Evolutionary conservation across 176 grass and related monocot genomes (phyloP), one percentile per base, ranked within the genome.

Genomic region (Cymbopogon citratus): DNA sequence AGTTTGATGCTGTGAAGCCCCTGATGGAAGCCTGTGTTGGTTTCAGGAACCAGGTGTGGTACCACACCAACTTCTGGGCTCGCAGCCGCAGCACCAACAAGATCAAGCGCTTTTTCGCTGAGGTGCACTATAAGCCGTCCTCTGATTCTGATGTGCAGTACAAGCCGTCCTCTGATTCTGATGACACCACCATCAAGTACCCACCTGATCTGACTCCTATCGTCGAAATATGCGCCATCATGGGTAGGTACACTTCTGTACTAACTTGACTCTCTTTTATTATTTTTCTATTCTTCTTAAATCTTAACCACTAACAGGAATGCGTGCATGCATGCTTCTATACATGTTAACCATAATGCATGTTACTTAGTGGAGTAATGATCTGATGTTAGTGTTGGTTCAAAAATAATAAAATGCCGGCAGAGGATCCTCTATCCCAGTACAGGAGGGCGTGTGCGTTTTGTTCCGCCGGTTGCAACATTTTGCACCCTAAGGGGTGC

Each of bases 51-150:
- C 73, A 69, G 15, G 3, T 34, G 11, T 84, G 82, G 82, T 36
- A 59, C 35, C 82, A 84, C 73, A 0, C 76, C 36, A 84, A 84
- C 82, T 84, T 84, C 63, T 84, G 73, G 73, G 73, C 82, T 44
- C 33, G 82, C 34, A 69, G 82, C 73, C 82, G 82, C 31, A 68
- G 24, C 24, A 76, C 25, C 25, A 69, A 16, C 4, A 84, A 68
- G 18, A 76, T 84, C 63, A 84, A 77, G 63, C 82, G 73, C 49
- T 84, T 84, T 26, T 84, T 84, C 5, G 73, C 2, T n/a, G 73
- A 84, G 63, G 64, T 77, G 12, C 73, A 69, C 35, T 77, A 77
- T 63, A 69, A 59, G 35, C 0, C 18, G 18, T 13, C 48, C 23
- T 18, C 29, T 29, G 24, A 24, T 41, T 41, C 9, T 41, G n/a